Percentiles rank a stretch among this genome's conserved stretches.
Evolutionary conservation across 257 asterid genomes (phyloP).

Genomic region (Oldenlandia corymbosa): DNA sequence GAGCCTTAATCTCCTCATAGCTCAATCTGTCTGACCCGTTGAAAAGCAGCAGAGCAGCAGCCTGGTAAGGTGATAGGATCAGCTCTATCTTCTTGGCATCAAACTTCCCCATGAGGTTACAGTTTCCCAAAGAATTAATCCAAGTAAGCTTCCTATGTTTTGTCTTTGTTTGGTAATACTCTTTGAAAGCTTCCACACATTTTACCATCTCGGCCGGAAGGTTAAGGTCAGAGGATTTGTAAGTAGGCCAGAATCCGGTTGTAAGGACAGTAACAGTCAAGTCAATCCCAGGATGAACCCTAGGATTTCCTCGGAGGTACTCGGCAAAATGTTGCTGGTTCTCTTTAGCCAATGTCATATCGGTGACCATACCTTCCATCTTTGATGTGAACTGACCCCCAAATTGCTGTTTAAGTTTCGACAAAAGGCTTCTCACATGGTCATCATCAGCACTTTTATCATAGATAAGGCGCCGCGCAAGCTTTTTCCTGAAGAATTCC

Average conservation of each 20-base stretch:
- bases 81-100: slow-evolving; percentile 44
- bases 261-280: slow-evolving; percentile 47
- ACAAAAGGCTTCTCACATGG: slow-evolving; percentile 40
- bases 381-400: slow-evolving; percentile 61
- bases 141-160: slow-evolving; percentile 48
- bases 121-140: slow-evolving; percentile 51
- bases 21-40: slow-evolving; percentile 45
- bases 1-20: slow-evolving; percentile 41
- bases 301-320: no score
- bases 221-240: slow-evolving; percentile 49
- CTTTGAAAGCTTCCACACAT: slow-evolving; percentile 53
- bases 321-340: no score
- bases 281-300: no score
- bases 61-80: slow-evolving; percentile 38
- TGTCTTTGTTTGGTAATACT: slow-evolving; percentile 35
- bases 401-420: slow-evolving; percentile 49
- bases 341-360: slow-evolving; percentile 48
- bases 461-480: slow-evolving; percentile 54
- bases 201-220: slow-evolving; percentile 63
- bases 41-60: slow-evolving; percentile 50
- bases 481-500: slow-evolving; percentile 54
- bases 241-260: slow-evolving; percentile 63
- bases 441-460: slow-evolving; percentile 48
- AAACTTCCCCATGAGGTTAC: slow-evolving; percentile 46
- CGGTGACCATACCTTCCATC: slow-evolving; percentile 68